Evolutionary conservation across 164 flowering plant genomes (phyloP).

Genomic region (Santalum album): DNA sequence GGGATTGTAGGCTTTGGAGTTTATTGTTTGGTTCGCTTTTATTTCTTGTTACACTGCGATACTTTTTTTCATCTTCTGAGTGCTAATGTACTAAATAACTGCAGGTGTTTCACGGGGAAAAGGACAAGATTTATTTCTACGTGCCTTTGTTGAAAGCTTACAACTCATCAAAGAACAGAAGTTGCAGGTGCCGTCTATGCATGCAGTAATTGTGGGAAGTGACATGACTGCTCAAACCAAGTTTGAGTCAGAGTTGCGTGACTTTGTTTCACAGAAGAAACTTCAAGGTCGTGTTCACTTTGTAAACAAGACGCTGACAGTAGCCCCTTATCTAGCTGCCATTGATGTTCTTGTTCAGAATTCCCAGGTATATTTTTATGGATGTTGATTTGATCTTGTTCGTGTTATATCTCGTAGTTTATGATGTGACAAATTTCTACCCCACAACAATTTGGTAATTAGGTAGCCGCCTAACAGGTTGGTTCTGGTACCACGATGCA

Average conservation of each 20-base stretch:
- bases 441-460: too few species aligned
- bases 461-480: too few species aligned
- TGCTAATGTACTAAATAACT: constrained; percentile 2
- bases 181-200: constrained; percentile 66
- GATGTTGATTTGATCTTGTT: not conserved
- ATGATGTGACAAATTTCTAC: too few species aligned
- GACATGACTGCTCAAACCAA: constrained; percentile 81
- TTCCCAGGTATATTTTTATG: constrained; percentile 56
- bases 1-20: not conserved
- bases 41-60: not conserved
- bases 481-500: too few species aligned
- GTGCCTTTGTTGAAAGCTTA: constrained; percentile 67
- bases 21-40: not conserved
- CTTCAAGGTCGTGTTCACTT: constrained; percentile 77
- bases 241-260: constrained; percentile 74
- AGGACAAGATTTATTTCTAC: constrained; percentile 91
- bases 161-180: constrained; percentile 60
- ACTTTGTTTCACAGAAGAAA: constrained; percentile 56
- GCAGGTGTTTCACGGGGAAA: constrained; percentile 99
- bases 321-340: constrained; percentile 90
- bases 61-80: not conserved
- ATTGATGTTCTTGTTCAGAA: constrained; percentile 96
- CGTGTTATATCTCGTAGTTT: too few species aligned
- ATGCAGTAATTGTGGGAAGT: constrained; percentile 91
- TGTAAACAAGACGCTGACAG: constrained; percentile 83